phyloP scores from a whole-genome alignment of 2,329 filamentous ascomycete species.

The Claviceps capensis region DNA sequence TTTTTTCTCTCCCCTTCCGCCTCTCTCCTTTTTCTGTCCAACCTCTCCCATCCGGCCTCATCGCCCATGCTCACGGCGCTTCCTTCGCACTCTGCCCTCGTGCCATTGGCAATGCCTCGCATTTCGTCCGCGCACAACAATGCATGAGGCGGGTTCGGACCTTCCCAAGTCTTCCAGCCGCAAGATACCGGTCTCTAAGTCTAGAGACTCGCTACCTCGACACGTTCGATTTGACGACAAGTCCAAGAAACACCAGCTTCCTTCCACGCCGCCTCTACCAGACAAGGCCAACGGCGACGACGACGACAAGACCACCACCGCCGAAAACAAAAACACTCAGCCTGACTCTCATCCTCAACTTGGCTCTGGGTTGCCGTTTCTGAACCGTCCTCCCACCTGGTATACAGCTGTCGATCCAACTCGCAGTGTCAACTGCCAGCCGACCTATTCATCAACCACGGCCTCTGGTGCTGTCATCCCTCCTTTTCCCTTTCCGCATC shows the following conservation, averaged over 20 bases:
- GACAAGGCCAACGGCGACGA: background rate
- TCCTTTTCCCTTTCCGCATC: constrained; percentile 1
- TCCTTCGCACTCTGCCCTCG: background rate
- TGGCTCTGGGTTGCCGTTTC: constrained; percentile 9
- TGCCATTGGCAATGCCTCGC: constrained; percentile 2
- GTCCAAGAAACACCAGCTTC: background rate
- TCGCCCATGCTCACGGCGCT: background rate
- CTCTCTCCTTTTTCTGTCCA: background rate
- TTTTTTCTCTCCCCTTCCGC: background rate
- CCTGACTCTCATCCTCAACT: constrained; percentile 8
- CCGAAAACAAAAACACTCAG: constrained; percentile 5
- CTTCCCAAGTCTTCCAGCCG: constrained; percentile 17
- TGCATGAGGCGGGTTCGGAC: constrained; percentile 14
- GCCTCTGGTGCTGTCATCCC: background rate
- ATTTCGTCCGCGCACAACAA: constrained; percentile 5
- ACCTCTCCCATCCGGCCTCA: background rate
- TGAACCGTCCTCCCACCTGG: constrained; percentile 14
- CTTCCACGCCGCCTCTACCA: background rate
- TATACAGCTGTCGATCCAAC: constrained; percentile 21
- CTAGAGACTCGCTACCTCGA: constrained; percentile 14
- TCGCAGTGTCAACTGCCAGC: constrained; percentile 13
- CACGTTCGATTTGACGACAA: constrained; percentile 18
- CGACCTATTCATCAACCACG: background rate
- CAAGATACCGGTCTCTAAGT: constrained; percentile 14
- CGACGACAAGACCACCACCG: background rate